A percentile compares a stretch with the other conserved stretches of the same genome.
phyloP scores from a whole-genome alignment of 2,329 filamentous ascomycete genomes.

The Trichoderma sp. region DNA sequence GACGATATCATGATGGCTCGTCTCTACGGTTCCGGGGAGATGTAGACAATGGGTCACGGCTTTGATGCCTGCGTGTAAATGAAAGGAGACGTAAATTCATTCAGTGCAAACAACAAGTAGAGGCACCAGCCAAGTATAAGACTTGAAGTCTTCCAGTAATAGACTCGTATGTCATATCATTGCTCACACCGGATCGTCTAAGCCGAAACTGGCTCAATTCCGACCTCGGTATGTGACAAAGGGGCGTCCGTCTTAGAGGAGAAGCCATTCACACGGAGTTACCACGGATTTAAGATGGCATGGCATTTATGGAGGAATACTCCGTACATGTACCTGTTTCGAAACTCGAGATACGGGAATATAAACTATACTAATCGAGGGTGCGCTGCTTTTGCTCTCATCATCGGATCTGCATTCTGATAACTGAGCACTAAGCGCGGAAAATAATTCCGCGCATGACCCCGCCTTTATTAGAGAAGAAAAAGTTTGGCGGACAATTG shows the following conservation, averaged over 20 bases:
- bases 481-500: neutral
- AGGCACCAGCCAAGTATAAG: neutral
- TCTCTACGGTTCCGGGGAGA: neutral
- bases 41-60: neutral
- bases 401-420: neutral
- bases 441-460: neutral
- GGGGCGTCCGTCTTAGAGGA: neutral
- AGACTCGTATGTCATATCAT: fast-evolving
- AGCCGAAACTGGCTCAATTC: neutral
- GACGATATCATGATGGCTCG: neutral
- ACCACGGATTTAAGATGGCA: neutral
- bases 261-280: neutral
- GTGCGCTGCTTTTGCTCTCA: neutral
- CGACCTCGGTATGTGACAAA: neutral
- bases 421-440: neutral
- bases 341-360: too few species aligned
- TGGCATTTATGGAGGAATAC: neutral
- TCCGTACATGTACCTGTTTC: too few species aligned
- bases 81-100: neutral
- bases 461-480: neutral
- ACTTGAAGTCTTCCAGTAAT: neutral
- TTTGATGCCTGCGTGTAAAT: neutral
- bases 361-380: neutral
- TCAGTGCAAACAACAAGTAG: neutral
- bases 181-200: neutral